Evolutionary conservation across 805 yeast species (phyloP), one percentile per base, ranked within the genome.

Genomic region (Spathaspora hagerdaliae): DNA sequence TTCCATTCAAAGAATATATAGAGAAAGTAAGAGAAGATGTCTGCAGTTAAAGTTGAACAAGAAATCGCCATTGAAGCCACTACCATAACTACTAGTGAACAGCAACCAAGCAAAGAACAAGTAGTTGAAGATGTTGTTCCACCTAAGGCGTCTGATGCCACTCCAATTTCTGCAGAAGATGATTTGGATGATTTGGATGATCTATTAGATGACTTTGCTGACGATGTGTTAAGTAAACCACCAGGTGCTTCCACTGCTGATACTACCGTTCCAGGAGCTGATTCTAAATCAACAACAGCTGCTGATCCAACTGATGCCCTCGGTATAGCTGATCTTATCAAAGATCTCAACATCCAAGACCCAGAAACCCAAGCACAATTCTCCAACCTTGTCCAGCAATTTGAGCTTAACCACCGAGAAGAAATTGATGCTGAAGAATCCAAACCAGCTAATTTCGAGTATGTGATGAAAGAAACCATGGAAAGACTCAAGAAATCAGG

Each of bases 121-220:
- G 47, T 40, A 10, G 43, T 41, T 27, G 29, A 42, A 5, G 31
- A 49, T 31, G 24, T 46, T 13, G 43, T 29, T 11, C 12, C 32
- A 3, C 9, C 6, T 29, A 9, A 3, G 3, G 12, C 32, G 3
- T 29, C 32, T 29, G 26, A 9, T 35, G 26, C 37, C 37, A 35
- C 3, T 9, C 31, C 35, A 27, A 38, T 50, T 13, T 40, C 51
- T 13, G 36, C 44, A 27, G 41, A 54, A 10, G 76, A 83, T 46
- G 86, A 81, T 43, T 67, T 80, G 42, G 88, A 83, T 56, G 95
- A 87, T 53, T 74, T 87, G 50, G 96, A 87, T 53, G 96, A 88
- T 56, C 73, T 88, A 48, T 71, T 92, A 42, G 96, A 90, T 58
- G 97, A 90, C 51, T 86, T 86, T 59, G 87, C 84, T 36, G 87